phyloP scores from a whole-genome alignment of 805 yeast species.

The Saccharomycopsis fermentans region DNA sequence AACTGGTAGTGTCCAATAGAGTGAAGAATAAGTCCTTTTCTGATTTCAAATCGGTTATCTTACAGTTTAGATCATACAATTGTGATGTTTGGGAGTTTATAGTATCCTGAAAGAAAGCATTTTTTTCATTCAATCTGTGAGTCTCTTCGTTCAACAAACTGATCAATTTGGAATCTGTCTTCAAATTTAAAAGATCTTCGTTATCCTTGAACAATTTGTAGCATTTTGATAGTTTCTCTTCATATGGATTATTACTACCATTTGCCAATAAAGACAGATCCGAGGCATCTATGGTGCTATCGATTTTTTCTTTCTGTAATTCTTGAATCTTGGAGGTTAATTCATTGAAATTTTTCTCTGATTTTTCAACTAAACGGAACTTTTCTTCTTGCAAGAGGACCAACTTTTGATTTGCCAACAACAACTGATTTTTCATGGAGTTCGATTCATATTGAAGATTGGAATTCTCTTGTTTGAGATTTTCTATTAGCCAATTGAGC shows the following conservation, averaged over 20 bases:
- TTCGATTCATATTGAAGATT: constrained; percentile 1
- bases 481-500: constrained; percentile 2
- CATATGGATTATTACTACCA: neutral
- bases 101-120: neutral
- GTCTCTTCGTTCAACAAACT: constrained; percentile 52
- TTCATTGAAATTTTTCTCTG: neutral
- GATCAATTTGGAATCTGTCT: constrained; percentile 29
- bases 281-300: neutral
- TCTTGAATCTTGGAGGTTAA: neutral
- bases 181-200: constrained; percentile 23
- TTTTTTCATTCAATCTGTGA: constrained; percentile 25
- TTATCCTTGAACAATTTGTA: constrained; percentile 21
- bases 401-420: neutral
- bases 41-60: constrained; percentile 37
- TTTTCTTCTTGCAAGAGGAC: neutral
- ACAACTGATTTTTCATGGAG: neutral
- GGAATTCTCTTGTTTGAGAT: neutral
- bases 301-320: neutral
- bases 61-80: constrained; percentile 39
- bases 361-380: neutral
- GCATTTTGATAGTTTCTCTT: constrained; percentile 16
- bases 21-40: constrained; percentile 10
- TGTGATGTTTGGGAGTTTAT: neutral
- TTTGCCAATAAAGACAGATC: neutral
- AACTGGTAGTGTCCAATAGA: neutral